A percentile compares a stretch with the other conserved stretches of the same genome.
These are phyloP conservation scores for Tetrahymena thermophila DNA, from an alignment of 73 alveolate species.

Conservation along the genomic window DNA sequence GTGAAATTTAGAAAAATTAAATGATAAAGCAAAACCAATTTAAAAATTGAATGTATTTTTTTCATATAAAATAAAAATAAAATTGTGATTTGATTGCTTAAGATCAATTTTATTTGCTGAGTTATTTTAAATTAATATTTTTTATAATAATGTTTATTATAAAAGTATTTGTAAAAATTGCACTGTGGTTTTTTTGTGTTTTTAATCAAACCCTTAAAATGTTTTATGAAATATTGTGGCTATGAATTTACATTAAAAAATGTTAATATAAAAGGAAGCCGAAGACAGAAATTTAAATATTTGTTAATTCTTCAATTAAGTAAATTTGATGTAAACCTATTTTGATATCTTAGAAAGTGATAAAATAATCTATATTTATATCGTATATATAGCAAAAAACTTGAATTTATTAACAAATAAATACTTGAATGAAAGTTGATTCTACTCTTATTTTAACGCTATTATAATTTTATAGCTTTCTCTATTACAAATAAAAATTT, in stretches of 20 bases:
- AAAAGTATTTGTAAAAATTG: background rate
- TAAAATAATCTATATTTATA: too few relatives aligned
- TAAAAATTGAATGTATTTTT: too few relatives aligned
- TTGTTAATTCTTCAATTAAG: background rate
- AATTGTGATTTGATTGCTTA: background rate
- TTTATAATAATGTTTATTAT: too few relatives aligned
- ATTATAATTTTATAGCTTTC: too few relatives aligned
- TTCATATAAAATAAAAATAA: background rate
- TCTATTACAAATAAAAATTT: background rate
- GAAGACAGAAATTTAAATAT: background rate
- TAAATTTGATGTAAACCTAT: background rate
- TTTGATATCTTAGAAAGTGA: background rate
- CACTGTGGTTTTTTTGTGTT: background rate
- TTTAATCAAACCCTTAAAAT: too few relatives aligned
- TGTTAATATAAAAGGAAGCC: too few relatives aligned
- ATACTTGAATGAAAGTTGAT: background rate
- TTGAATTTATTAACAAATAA: too few relatives aligned
- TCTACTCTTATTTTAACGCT: background rate
- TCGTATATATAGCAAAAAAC: background rate
- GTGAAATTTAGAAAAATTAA: too few relatives aligned
- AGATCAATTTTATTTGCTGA: background rate
- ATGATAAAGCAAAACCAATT: too few relatives aligned
- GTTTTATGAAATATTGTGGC: too few relatives aligned
- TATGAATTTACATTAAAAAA: too few relatives aligned
- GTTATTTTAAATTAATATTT: too few relatives aligned